Base-by-base conservation (phyloP, 805 yeast species). In the Zygotorulaspora florentina region DNA sequence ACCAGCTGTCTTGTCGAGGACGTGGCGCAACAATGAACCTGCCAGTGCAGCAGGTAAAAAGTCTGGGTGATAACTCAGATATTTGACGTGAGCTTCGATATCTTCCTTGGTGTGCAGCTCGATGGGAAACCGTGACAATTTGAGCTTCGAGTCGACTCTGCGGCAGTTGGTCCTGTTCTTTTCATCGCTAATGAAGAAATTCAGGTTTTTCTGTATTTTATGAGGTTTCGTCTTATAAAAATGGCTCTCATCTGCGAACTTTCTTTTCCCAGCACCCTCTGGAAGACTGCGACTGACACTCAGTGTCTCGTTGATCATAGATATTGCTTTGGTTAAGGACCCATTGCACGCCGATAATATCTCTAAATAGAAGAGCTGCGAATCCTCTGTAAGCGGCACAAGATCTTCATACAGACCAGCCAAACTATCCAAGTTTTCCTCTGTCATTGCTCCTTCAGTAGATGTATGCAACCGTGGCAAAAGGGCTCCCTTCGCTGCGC, bases 301-400 rank as follows among this genome's bases (percentile, higher is more conserved):
- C 35, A 47, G 28, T 10, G 46, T 40, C 40, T 73, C 76, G 25
- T 65, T 56, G 12, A 82, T 58, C 18, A 81, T 53, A 0, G 51
- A 31, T 35, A 69, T 69, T 1, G 80, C 75, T 8, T 59, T 47
- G 8, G 63, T 59, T 1, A 80, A 34, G 2, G 82, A 75, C 1
- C 85, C 87, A 36, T 71, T 68, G 54, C 85, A 81, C 0, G 75
- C 64, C 1, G 72, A 42, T 10, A 84, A 66, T 2, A 84, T 57
- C 41, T 83, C 88, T 3, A 73, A 56, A 12, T 43, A 43, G 27
- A 47, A 47, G 11, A 43, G 28, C 10, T 35, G 3, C 81, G 59
- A 0, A 67, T 61, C 2, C 61, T 69, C 4, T 58, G 64, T 31
- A 69, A 15, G 18, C 10, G 51, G 46, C 10, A 47, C 75, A 3